Evolutionary conservation across 441 rosid species (phyloP), one percentile per base, ranked within the genome.

Genomic region (Melastoma candidum): DNA sequence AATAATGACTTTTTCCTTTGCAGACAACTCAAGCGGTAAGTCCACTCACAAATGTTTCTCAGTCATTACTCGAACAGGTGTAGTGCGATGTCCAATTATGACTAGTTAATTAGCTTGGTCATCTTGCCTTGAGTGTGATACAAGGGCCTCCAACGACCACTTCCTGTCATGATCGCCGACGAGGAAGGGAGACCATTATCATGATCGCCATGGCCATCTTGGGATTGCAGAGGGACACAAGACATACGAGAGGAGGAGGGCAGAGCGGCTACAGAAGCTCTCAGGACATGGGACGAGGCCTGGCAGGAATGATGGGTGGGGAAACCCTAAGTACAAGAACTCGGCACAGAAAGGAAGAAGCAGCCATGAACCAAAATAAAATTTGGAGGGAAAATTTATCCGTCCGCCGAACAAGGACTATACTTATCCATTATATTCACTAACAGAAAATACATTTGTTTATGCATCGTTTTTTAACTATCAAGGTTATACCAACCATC

Each of bases 41-140:
- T 32, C 41, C 41, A 32, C 8, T 32, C 41, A 17, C 41, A 32
- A 4, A 4, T 32, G 5, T 3, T 4, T 4, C 41, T 47, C 51
- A 46, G 1, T 12, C 25, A 26, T 57, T 57, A 25, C 51, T 63
- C 66, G 47, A 63, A 63, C 66, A 61, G 41, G 27, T 61, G 46
- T 44, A 11, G 11, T n/a, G 59, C 59, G 48, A 7, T 27, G 50
- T 7, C 11, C 11, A 46, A 22, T 32, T 12, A n/a, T 41, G 56
- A 52, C 63, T 45, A 11, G 32, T 32, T 51, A 17, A 17, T 17
- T 17, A 92, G 92, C 95, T 58, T 82, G 53, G 82, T 76, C 68
- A 96, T 87, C 61, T 74, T 85, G 39, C 83, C 94, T 32, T 92
- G 96, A 11, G 94, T 74, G 75, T 71, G 63, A 68, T 92, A 85